Evolutionary conservation across 2,329 filamentous ascomycete species (phyloP).

Genomic region (Ceratocystis cubensis): DNA sequence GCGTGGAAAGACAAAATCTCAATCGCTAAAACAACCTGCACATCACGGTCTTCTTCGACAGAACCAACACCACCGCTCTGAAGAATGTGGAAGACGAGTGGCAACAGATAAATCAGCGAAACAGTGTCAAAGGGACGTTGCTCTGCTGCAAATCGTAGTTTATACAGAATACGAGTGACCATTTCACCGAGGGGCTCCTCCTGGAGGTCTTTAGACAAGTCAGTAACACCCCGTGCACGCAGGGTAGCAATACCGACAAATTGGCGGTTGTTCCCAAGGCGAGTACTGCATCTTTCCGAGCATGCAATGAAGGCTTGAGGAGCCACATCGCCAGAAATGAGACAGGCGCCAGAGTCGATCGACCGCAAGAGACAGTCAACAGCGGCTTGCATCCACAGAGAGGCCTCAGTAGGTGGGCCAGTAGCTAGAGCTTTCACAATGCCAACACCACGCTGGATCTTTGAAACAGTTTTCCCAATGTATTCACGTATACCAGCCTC

Average conservation of each 20-base stretch:
- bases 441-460: conserved; percentile 68
- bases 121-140: conserved; percentile 87
- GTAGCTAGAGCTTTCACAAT: conserved; percentile 71
- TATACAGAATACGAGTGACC: conserved; percentile 78
- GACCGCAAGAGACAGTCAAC: conserved; percentile 59
- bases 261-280: conserved; percentile 62
- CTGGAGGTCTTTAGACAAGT: conserved; percentile 58
- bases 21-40: conserved; percentile 76
- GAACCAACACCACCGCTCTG: conserved; percentile 64
- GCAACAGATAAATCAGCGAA: conserved; percentile 76
- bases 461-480: conserved; percentile 57
- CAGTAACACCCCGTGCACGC: conserved; percentile 60
- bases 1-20: conserved; percentile 87
- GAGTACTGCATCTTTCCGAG: conserved; percentile 57
- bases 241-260: conserved; percentile 84
- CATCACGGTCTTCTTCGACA: conserved; percentile 65
- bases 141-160: conserved; percentile 78
- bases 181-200: conserved; percentile 74
- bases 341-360: conserved; percentile 67
- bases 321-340: conserved; percentile 69
- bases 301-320: conserved; percentile 69
- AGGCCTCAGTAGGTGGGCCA: conserved; percentile 79
- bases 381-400: conserved; percentile 75
- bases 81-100: conserved; percentile 67
- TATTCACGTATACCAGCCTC: conserved; percentile 65